Percentiles rank a stretch among this genome's conserved stretches.
Evolutionary conservation across 2,329 filamentous ascomycete species (phyloP).

Genomic region (Fusarium aywerte): DNA sequence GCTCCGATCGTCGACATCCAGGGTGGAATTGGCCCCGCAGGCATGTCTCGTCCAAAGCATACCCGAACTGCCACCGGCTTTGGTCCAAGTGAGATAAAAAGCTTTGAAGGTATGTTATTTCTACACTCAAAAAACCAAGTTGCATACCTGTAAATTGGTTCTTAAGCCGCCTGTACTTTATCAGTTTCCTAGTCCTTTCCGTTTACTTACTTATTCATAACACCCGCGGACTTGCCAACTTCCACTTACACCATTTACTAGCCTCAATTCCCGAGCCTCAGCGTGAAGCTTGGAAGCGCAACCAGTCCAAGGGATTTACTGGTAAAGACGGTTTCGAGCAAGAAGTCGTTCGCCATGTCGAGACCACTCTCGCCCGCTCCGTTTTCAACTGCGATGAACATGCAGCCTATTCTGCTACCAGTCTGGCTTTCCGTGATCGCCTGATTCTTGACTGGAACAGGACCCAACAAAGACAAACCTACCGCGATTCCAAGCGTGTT

Average conservation of each 20-base stretch:
- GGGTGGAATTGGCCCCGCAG: slow-evolving; percentile 85
- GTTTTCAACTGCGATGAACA: slow-evolving; percentile 98
- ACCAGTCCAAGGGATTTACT: slow-evolving; percentile 74
- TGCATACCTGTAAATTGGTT: not conserved
- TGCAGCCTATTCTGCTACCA: slow-evolving; percentile 90
- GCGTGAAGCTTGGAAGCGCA: slow-evolving; percentile 79
- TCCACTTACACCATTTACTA: slow-evolving; percentile 47
- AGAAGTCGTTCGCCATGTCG: slow-evolving; percentile 92
- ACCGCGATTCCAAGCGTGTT: slow-evolving; percentile 88
- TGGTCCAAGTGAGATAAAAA: slow-evolving; percentile 90
- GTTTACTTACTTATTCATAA: not conserved
- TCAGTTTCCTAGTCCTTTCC: not conserved
- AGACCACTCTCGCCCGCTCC: slow-evolving; percentile 94
- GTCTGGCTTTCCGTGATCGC: slow-evolving; percentile 90
- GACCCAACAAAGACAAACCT: slow-evolving; percentile 96
- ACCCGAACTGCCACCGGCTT: slow-evolving; percentile 97
- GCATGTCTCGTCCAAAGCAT: slow-evolving; percentile 90
- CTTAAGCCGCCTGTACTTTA: not conserved
- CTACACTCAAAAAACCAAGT: not conserved
- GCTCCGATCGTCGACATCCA: slow-evolving; percentile 88
- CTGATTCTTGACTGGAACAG: slow-evolving; percentile 97
- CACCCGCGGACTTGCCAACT: not conserved
- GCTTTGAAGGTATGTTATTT: slow-evolving; percentile 76
- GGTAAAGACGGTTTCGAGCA: slow-evolving; percentile 85
- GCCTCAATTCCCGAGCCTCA: slow-evolving; percentile 87